Conservation (phyloP, 2,329 filamentous ascomycete genomes). For the Penicillium sp. region DNA sequence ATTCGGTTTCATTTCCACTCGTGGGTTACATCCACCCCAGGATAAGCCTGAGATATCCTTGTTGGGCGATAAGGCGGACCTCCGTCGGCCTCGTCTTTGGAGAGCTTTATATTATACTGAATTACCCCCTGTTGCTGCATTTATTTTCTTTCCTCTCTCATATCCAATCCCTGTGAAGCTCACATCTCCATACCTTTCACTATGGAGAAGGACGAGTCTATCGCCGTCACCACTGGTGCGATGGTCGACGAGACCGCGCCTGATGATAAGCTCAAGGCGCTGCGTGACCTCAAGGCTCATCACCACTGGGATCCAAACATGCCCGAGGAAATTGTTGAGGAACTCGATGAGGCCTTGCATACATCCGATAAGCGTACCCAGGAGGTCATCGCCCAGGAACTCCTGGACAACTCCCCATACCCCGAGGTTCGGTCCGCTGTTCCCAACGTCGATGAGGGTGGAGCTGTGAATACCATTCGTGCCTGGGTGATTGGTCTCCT, state of each 20-base stretch:
- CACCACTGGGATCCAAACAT: slow-evolving; percentile 66
- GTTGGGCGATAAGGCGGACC: slow-evolving; percentile 15
- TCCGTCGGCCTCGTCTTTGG: slow-evolving; percentile 6
- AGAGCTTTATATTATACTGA: neutral
- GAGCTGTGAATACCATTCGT: slow-evolving; percentile 63
- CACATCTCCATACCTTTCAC: neutral
- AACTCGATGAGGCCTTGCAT: slow-evolving; percentile 58
- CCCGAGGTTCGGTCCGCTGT: slow-evolving; percentile 66
- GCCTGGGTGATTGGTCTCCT: slow-evolving; percentile 63
- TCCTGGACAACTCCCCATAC: slow-evolving; percentile 66
- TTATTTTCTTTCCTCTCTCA: neutral
- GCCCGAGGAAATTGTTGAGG: slow-evolving; percentile 60
- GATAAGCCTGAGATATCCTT: slow-evolving; percentile 7
- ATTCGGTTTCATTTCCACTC: neutral
- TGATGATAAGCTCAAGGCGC: slow-evolving; percentile 29
- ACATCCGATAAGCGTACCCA: slow-evolving; percentile 57
- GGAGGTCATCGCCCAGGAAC: slow-evolving; percentile 56
- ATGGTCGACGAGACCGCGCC: slow-evolving; percentile 23
- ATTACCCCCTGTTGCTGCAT: neutral
- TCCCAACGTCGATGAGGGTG: slow-evolving; percentile 62
- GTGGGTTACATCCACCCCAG: slow-evolving; percentile 12
- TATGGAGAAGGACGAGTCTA: slow-evolving; percentile 24
- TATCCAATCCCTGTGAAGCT: neutral
- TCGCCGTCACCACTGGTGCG: slow-evolving; percentile 20
- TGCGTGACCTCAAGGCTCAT: slow-evolving; percentile 58